phyloP scores from a whole-genome alignment of 139 green algal species.

The Coccomyxa sp. region DNA sequence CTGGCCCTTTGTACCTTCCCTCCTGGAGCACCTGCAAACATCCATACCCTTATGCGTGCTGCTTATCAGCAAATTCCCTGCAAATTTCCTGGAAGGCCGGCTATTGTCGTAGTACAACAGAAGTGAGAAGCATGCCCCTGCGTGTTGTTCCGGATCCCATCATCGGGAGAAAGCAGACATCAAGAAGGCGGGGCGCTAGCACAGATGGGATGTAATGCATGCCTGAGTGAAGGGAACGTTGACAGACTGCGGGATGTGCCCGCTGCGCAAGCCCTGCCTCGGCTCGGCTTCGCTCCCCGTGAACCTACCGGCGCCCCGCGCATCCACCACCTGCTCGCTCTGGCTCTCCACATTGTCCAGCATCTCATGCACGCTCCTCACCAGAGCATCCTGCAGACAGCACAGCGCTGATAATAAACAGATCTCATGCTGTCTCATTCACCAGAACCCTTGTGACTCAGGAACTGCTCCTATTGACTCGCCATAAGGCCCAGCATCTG shows the following conservation, averaged over 20 bases:
- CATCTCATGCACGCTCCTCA: slow-evolving; percentile 51
- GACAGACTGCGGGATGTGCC: slow-evolving; percentile 80
- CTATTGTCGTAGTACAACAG: neutral
- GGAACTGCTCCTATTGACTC: neutral
- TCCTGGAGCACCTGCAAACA: slow-evolving; percentile 1
- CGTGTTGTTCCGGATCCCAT: neutral
- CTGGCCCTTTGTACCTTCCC: slow-evolving; percentile 35
- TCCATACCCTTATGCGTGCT: neutral
- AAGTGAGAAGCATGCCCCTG: neutral
- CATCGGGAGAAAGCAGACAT: neutral
- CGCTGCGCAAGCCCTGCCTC: slow-evolving; percentile 59
- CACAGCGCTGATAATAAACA: neutral
- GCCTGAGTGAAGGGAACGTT: slow-evolving; percentile 75
- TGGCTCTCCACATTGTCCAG: slow-evolving; percentile 41
- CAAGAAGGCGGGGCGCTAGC: neutral
- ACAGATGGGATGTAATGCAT: neutral
- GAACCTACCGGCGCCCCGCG: slow-evolving; percentile 64
- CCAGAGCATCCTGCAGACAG: slow-evolving; percentile 27
- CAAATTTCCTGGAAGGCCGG: too few relatives aligned
- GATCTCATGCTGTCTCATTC: neutral
- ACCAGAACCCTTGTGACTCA: neutral
- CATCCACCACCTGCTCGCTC: slow-evolving; percentile 72
- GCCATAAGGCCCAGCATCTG: too few relatives aligned
- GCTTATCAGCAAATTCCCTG: neutral
- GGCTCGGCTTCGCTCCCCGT: slow-evolving; percentile 76